Evolutionary conservation across 208 protist genomes (phyloP), one percentile per base, ranked within the genome.

Genomic region (Trypanosomatidae sp.): DNA sequence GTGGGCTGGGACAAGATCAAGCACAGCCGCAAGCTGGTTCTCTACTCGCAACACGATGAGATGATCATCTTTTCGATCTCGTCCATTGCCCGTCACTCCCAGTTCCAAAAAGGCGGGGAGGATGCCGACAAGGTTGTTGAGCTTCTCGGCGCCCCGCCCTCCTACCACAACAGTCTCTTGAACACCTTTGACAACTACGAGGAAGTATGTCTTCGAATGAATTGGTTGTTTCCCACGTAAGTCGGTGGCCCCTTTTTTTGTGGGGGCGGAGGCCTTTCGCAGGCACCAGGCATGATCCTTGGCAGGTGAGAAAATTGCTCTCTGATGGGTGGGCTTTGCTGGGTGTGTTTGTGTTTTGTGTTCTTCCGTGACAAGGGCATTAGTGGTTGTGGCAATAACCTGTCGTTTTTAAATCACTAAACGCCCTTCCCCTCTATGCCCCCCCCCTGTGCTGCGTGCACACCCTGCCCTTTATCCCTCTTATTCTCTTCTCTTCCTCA

Each of bases 1-100:
- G 66, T 44, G 7, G 66, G 70, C 0, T 95, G 83, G 71, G 69
- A 80, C 39, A 47, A 9, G 5, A 53, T 92, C 7, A 41, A 52
- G 39, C 73, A 86, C 66, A 77, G 90, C 55, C 78, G 80, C n/a
- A 92, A 87, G 59, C 69, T 97, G 0, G 71, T 95, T 10, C 62
- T 93, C 15, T 97, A 85, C 81, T 73, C 86, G n/a, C 74, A 73
- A 36, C 62, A 66, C 10, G 92, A 97, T 71, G 84, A 94, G 49
- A 83, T 97, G 30, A 93, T 97, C 50, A 39, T 56, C 9, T 95
- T 83, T 59, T 55, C 76, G 30, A 36, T 77, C 47, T 71, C 79
- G 25, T 92, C 85, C 49, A 74, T 92, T 15, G 87, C 83, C 2
- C 86, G 86, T 10, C 55, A 85, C 7, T 70, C 72, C 1, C 78